phyloP scores from a whole-genome alignment of 805 yeast species.

The Nematodospora valgi region DNA sequence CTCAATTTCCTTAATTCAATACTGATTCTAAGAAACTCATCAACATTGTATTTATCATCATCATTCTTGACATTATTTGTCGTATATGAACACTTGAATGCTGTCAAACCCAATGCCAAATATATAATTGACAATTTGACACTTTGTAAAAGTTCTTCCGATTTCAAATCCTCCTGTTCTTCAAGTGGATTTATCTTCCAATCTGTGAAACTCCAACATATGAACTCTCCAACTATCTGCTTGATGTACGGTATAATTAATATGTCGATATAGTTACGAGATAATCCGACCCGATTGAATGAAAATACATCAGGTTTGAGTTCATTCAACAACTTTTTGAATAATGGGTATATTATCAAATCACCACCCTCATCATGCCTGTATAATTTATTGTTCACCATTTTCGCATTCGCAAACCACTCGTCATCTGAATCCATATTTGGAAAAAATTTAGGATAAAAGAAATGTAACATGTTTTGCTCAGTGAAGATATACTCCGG shows the following conservation, averaged over 20 bases:
- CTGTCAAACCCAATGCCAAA: conserved; percentile 21
- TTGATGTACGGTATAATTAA: conserved; percentile 28
- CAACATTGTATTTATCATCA: conserved; percentile 15
- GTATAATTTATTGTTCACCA: conserved; percentile 10
- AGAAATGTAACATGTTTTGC: conserved; percentile 41
- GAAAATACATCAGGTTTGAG: conserved; percentile 20
- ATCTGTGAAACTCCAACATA: conserved; percentile 14
- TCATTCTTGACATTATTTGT: conserved; percentile 10
- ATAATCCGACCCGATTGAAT: conserved; percentile 22
- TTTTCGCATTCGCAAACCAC: conserved; percentile 28
- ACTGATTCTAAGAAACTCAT: conserved; percentile 24
- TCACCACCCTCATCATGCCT: conserved; percentile 5
- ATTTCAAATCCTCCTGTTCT: conserved; percentile 2
- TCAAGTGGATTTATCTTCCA: conserved; percentile 10
- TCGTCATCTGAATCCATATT: conserved; percentile 40
- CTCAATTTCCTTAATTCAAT: conserved; percentile 35
- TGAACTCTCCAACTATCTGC: conserved; percentile 26
- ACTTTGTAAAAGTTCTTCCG: conserved; percentile 11
- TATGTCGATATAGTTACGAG: conserved; percentile 25
- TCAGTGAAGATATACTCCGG: conserved; percentile 32
- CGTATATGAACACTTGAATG: conserved; percentile 14
- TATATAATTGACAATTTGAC: conserved; percentile 23
- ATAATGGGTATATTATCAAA: conserved; percentile 15
- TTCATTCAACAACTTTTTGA: conserved; percentile 15
- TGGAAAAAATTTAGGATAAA: conserved; percentile 43